Evolutionary conservation across 257 asterid genomes (phyloP).

Genomic region (Capsicum baccatum): DNA sequence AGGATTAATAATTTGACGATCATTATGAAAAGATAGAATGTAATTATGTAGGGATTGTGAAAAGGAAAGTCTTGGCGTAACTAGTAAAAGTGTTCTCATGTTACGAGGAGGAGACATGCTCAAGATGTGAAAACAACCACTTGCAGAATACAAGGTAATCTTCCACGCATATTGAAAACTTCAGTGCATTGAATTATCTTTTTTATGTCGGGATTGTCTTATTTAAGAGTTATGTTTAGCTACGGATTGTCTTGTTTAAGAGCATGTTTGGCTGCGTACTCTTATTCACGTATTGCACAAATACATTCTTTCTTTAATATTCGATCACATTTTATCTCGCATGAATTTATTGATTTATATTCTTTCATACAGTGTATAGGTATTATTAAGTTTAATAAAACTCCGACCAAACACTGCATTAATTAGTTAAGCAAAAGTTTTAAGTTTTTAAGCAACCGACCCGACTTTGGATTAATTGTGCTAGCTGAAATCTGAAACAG

Average conservation of each 20-base stretch:
- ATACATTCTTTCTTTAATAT: neutral
- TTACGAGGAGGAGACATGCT: no score
- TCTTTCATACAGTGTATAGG: neutral
- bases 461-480: neutral
- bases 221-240: neutral
- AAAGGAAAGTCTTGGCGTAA: no score
- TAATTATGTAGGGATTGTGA: no score
- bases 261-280: neutral
- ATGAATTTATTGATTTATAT: neutral
- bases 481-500: neutral
- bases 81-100: no score
- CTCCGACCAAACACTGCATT: neutral
- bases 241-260: neutral
- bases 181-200: no score
- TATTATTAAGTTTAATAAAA: no score
- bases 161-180: no score
- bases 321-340: neutral
- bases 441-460: neutral
- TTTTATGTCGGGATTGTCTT: neutral
- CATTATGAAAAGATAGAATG: neutral
- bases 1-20: neutral
- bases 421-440: no score
- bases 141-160: no score
- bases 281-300: neutral
- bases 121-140: no score